Evolutionary conservation across 106 monocot genomes (phyloP), one percentile per base, ranked within the genome.

Genomic region (Allium sativum): DNA sequence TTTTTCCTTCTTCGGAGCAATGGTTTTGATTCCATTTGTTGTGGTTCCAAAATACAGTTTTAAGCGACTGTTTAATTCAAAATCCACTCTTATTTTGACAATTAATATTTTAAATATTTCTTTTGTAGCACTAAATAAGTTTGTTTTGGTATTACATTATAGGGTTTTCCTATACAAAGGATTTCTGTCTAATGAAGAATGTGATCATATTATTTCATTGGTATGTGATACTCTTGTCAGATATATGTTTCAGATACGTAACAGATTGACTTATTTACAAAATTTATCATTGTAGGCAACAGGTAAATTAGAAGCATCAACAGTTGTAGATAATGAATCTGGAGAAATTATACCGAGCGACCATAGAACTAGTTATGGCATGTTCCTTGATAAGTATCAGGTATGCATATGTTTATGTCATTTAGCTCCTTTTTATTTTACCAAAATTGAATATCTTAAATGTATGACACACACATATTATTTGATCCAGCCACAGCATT

Each of bases 151-250:
- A 42, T 60, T 20, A 12, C 15, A 40, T 60, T 12, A 18, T 45
- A 75, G 74, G 61, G 59, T 51, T 21, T 75, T 75, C 55, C 62
- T 69, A 19, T 69, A 75, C 61, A 62, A 69, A 55, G 74, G 74
- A 11, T 75, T 75, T 54, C 74, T 75, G 15, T 69, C 74, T 8
- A 22, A 61, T 15, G 44, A 54, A 22, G 74, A 75, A 62, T 75
- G 69, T 20, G 62, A 56, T 11, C 74, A 75, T 51, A 53, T 75
- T 1, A 55, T 75, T 43, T 40, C 55, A 12, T 55, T 68, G 74
- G 74, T 75, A 44, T 31, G 31, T 31, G 31, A 31, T 31, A 31
- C 31, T 3, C 31, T 31, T 31, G 31, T 5, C 31, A 31, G 31
- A 31, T 31, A 31, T 31, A 31, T 31, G 31, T 31, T 31, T 31